phyloP scores from a whole-genome alignment of 495 filamentous ascomycete genomes.

The Melanomma pulvis-pyrius region DNA sequence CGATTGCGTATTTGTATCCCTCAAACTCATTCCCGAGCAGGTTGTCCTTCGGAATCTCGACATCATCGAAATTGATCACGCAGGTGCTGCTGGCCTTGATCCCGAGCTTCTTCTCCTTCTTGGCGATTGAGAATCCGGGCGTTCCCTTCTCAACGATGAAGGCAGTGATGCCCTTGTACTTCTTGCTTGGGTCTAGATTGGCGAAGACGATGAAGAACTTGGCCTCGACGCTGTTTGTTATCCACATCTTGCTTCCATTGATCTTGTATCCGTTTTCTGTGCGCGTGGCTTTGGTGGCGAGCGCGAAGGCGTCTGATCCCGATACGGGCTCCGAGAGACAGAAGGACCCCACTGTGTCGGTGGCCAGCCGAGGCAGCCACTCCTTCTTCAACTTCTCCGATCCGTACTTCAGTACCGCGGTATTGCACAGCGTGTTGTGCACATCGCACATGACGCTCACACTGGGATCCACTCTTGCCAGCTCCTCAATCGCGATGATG shows the following conservation, averaged over 20 bases:
- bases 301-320: conserved; percentile 93
- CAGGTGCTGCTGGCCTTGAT: conserved; percentile 95
- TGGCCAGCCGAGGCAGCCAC: conserved; percentile 85
- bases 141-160: conserved; percentile 92
- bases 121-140: conserved; percentile 90
- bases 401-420: conserved; percentile 84
- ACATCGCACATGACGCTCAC: conserved; percentile 93
- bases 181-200: conserved; percentile 83
- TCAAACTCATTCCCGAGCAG: conserved; percentile 85
- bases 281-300: conserved; percentile 81
- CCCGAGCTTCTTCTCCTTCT: conserved; percentile 99
- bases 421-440: conserved; percentile 98
- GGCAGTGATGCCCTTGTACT: conserved; percentile 94
- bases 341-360: conserved; percentile 84
- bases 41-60: conserved; percentile 84
- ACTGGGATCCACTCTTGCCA: conserved; percentile 90
- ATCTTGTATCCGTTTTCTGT: conserved; percentile 81
- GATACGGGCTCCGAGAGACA: conserved; percentile 93
- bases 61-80: conserved; percentile 96
- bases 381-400: conserved; percentile 73
- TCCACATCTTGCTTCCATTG: conserved; percentile 98
- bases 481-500: conserved; percentile 95
- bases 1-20: conserved; percentile 97
- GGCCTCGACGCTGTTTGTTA: conserved; percentile 93
- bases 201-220: conserved; percentile 98